These are phyloP conservation scores for Pythium monospermum DNA, from an alignment of 352 stramenopile species.

Conservation along the genomic window DNA sequence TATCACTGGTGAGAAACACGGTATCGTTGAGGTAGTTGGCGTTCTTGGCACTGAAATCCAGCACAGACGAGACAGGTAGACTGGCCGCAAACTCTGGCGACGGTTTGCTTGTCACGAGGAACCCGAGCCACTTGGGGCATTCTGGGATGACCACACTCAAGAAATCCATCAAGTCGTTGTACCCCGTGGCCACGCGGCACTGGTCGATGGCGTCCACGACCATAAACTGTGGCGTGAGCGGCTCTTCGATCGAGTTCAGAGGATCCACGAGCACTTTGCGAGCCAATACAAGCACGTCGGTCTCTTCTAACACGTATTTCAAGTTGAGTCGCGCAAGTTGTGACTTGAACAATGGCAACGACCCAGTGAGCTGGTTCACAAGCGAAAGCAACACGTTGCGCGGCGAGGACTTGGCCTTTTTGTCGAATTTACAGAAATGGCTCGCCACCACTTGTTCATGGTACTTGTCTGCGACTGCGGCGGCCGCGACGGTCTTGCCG, in stretches of 20 bases:
- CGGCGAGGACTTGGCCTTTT: conserved; percentile 61
- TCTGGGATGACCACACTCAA: conserved; percentile 51
- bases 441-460: conserved; percentile 47
- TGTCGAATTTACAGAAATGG: conserved; percentile 78
- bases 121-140: conserved; percentile 63
- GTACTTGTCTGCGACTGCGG: conserved; percentile 48
- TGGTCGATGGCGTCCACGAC: conserved; percentile 76
- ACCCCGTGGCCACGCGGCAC: conserved; percentile 28
- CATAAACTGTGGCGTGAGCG: conserved; percentile 53
- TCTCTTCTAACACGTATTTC: conserved; percentile 75
- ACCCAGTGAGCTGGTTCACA: conserved; percentile 72
- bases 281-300: conserved; percentile 58
- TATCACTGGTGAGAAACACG: conserved; percentile 48
- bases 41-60: conserved; percentile 75
- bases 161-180: conserved; percentile 72
- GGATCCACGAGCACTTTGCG: conserved; percentile 75
- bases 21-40: conserved; percentile 51
- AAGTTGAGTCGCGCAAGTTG: conserved; percentile 80
- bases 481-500: conserved; percentile 66
- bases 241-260: conserved; percentile 59
- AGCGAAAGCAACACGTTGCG: conserved; percentile 75
- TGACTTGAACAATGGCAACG: conserved; percentile 70
- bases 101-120: conserved; percentile 69
- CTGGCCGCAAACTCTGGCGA: conserved; percentile 47
- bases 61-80: conserved; percentile 59